These are phyloP conservation scores for Xylaria sp. DNA, from an alignment of 2,329 filamentous ascomycete species.

Conservation along the genomic window DNA sequence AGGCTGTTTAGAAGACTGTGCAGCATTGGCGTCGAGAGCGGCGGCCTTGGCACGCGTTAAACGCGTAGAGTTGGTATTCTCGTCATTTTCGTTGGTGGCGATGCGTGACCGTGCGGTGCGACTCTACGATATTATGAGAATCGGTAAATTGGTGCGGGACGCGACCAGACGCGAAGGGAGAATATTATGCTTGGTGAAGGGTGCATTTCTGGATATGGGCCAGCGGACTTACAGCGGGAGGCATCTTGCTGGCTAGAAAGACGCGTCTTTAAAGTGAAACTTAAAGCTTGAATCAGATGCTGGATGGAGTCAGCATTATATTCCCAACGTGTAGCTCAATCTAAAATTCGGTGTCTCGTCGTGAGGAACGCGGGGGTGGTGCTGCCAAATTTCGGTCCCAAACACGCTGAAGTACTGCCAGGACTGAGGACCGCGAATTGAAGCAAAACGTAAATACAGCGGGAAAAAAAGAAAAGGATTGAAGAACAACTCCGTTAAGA, in stretches of 20 bases:
- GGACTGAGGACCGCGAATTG: slow-evolving; percentile 3
- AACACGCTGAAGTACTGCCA: slow-evolving; percentile 32
- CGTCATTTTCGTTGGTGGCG: slow-evolving; percentile 92
- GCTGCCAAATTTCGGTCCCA: slow-evolving; percentile 9
- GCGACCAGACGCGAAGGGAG: slow-evolving; percentile 1
- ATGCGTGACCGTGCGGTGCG: slow-evolving; percentile 78
- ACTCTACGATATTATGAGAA: slow-evolving; percentile 58
- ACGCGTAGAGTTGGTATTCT: slow-evolving; percentile 83
- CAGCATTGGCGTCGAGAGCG: slow-evolving; percentile 72
- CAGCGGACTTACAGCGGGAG: slow-evolving; percentile 52
- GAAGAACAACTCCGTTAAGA: background rate
- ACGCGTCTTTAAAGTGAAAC: slow-evolving; percentile 31
- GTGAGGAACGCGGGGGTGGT: slow-evolving; percentile 26
- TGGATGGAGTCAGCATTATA: slow-evolving; percentile 30
- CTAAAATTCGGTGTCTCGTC: slow-evolving; percentile 13
- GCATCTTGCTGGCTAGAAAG: slow-evolving; percentile 47
- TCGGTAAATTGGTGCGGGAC: slow-evolving; percentile 8
- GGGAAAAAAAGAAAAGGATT: background rate
- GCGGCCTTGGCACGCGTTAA: slow-evolving; percentile 93
- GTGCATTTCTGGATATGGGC: slow-evolving; percentile 1
- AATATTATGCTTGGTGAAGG: slow-evolving; percentile 3
- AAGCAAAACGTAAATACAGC: slow-evolving; percentile 1
- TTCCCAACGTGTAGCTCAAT: background rate
- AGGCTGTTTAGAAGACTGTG: slow-evolving; percentile 68
- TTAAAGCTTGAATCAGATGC: slow-evolving; percentile 34